Evolutionary conservation across 2,329 filamentous ascomycete genomes (phyloP), one percentile per base, ranked within the genome.

Genomic region (Trichoderma sp.): DNA sequence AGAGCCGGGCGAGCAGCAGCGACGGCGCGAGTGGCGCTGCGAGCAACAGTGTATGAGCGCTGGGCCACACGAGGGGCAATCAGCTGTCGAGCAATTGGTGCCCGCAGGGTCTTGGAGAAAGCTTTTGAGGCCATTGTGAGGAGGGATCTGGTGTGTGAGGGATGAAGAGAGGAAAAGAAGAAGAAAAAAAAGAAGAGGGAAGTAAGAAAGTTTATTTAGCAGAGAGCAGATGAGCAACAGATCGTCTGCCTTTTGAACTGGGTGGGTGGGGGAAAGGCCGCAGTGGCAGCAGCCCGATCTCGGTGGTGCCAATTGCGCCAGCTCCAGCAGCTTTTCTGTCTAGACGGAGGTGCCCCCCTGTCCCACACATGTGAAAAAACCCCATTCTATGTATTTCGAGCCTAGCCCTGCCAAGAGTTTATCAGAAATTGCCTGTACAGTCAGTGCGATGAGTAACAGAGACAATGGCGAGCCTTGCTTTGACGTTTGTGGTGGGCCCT

Each of bases 51-150:
- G 76, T 90, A 88, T 72, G 87, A 86, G 79, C 88, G 87, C 80
- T 86, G 85, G 83, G 88, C 86, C 68, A 85, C 81, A 74, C 84
- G 84, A 74, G 88, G 86, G 73, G 86, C 82, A 76, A 82, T 84
- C 81, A 90, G 83, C 82, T 90, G 88, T 81, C 87, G 88, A 77
- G 86, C 84, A 81, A 89, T 80, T 77, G 86, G 85, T 75, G 84
- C 83, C 79, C 88, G 87, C 76, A 91, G 82, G 79, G 88, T 86
- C 85, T 87, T 89, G 77, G 87, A 87, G 85, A 93, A 86, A 84
- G 84, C 89, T 83, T 91, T 87, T 77, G 91, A 92, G 81, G 92
- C 91, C 92, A 95, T 94, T 84, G 81, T 70, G 58, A 67, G 70
- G 75, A 73, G n/a, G 73, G 72, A 76, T 76, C 72, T 73, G 68